Percentiles rank a stretch among this genome's conserved stretches.
phyloP scores from a whole-genome alignment of 495 filamentous ascomycete species.

The Penicillium pancosmium region DNA sequence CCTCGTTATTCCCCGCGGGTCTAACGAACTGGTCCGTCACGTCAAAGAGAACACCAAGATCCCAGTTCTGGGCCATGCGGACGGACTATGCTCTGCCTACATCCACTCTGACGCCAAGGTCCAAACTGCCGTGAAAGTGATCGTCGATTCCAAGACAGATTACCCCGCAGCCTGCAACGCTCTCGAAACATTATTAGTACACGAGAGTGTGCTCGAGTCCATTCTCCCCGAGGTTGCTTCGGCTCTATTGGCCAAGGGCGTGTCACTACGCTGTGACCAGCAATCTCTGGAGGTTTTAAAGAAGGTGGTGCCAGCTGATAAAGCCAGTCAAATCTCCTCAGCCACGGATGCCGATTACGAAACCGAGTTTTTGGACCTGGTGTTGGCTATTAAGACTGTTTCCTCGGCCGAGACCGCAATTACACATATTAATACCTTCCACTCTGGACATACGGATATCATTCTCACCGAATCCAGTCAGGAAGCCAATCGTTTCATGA shows the following conservation, averaged over 20 bases:
- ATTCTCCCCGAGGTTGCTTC: slow-evolving; percentile 71
- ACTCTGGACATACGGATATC: slow-evolving; percentile 92
- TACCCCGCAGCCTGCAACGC: slow-evolving; percentile 98
- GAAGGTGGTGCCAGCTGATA: slow-evolving; percentile 31
- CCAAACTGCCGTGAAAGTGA: slow-evolving; percentile 70
- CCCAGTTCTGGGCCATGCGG: slow-evolving; percentile 94
- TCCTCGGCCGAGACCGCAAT: slow-evolving; percentile 64
- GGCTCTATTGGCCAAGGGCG: slow-evolving; percentile 73
- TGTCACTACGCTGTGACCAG: slow-evolving; percentile 81
- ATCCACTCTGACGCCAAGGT: slow-evolving; percentile 77
- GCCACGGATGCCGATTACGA: slow-evolving; percentile 71
- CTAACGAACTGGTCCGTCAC: slow-evolving; percentile 88
- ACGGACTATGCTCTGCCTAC: slow-evolving; percentile 91
- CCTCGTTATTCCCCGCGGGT: slow-evolving; percentile 91
- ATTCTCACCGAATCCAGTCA: slow-evolving; percentile 73
- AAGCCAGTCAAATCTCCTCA: slow-evolving; percentile 58
- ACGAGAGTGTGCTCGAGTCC: slow-evolving; percentile 67
- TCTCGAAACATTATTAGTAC: slow-evolving; percentile 85
- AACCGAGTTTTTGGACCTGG: slow-evolving; percentile 88
- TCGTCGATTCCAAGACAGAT: slow-evolving; percentile 88
- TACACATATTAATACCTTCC: slow-evolving; percentile 85
- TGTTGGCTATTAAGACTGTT: slow-evolving; percentile 83
- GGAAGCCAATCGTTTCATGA: slow-evolving; percentile 78
- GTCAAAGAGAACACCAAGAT: slow-evolving; percentile 91
- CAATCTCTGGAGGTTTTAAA: slow-evolving; percentile 63